Percentiles rank a stretch among this genome's conserved stretches.
These are phyloP conservation scores for Pogostemon cablin DNA, from an alignment of 257 asterid genomes.

Conservation along the genomic window DNA sequence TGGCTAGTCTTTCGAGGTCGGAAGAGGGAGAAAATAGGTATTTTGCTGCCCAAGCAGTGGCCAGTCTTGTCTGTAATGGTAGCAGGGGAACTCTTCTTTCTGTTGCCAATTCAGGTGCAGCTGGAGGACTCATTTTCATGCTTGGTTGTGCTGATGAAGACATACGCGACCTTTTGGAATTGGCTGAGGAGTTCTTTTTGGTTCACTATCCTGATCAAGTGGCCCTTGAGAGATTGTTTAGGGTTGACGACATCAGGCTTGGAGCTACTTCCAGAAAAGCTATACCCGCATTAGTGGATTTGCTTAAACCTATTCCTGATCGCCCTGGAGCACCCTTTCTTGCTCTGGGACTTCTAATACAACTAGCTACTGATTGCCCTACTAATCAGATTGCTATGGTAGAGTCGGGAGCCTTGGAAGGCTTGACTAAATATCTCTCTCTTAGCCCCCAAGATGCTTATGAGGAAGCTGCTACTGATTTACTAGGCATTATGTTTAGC, in stretches of 20 bases:
- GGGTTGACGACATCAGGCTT: constrained; percentile 94
- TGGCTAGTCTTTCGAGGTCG: constrained; percentile 80
- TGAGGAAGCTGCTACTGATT: constrained; percentile 99
- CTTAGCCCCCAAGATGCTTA: constrained; percentile 95
- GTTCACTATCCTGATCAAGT: constrained; percentile 91
- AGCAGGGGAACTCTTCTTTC: constrained; percentile 99
- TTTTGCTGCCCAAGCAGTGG: constrained; percentile 93
- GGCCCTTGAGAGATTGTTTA: constrained; percentile 89
- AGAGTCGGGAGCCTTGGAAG: constrained; percentile 96
- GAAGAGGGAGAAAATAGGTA: constrained; percentile 90
- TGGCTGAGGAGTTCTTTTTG: constrained; percentile 81
- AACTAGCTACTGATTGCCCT: constrained; percentile 82
- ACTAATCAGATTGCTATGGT: constrained; percentile 91
- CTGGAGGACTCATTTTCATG: constrained; percentile 85
- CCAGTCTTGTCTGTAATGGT: constrained; percentile 96
- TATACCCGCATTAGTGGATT: constrained; percentile 93
- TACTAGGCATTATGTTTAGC: constrained; percentile 87
- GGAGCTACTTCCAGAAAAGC: constrained; percentile 98
- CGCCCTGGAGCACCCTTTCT: constrained; percentile 99
- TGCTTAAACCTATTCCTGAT: constrained; percentile 96
- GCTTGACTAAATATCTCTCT: constrained; percentile 90
- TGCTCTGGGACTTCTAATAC: constrained; percentile 86
- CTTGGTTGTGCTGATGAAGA: constrained; percentile 94
- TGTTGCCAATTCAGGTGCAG: constrained; percentile 94
- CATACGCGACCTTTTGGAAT: constrained; percentile 75